These are phyloP conservation scores for Magnolia changhungtana DNA, from an alignment of 164 flowering plant species.

Conservation along the genomic window DNA sequence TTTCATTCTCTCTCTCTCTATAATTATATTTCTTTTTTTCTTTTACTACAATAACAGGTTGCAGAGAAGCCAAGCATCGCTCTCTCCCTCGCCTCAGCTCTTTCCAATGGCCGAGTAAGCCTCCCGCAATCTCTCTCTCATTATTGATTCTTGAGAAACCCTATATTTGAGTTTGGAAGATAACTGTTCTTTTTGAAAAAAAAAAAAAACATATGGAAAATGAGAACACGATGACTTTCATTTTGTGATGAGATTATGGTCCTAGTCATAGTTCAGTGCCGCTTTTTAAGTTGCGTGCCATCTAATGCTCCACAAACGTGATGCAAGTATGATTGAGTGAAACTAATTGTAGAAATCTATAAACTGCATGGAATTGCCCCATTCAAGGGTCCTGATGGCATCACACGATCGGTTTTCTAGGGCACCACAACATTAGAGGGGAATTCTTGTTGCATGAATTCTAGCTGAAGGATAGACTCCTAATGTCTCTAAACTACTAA, in stretches of 20 bases:
- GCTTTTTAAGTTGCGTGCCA: too few relatives aligned
- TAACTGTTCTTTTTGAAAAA: neutral
- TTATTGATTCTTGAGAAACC: neutral
- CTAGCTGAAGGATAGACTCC: too few relatives aligned
- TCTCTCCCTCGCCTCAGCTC: constrained; percentile 71
- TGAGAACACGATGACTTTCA: neutral
- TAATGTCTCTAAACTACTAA: too few relatives aligned
- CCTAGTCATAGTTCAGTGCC: neutral
- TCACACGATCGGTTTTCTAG: too few relatives aligned
- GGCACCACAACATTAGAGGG: too few relatives aligned
- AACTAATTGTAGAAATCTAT: too few relatives aligned
- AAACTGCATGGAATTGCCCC: too few relatives aligned
- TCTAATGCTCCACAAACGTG: too few relatives aligned
- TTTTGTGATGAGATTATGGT: neutral
- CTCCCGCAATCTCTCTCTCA: neutral
- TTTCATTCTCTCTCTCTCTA: neutral
- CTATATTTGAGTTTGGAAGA: neutral
- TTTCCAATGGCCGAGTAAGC: constrained; percentile 71
- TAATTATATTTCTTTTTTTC: neutral
- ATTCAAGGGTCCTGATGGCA: too few relatives aligned
- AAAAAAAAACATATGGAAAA: neutral
- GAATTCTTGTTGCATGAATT: too few relatives aligned
- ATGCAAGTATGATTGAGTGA: too few relatives aligned
- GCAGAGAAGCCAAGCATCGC: constrained; percentile 99
- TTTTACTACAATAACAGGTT: constrained; percentile 40